phyloP scores from a whole-genome alignment of 768 basidiomycete species.

The Tulasnella sp. region DNA sequence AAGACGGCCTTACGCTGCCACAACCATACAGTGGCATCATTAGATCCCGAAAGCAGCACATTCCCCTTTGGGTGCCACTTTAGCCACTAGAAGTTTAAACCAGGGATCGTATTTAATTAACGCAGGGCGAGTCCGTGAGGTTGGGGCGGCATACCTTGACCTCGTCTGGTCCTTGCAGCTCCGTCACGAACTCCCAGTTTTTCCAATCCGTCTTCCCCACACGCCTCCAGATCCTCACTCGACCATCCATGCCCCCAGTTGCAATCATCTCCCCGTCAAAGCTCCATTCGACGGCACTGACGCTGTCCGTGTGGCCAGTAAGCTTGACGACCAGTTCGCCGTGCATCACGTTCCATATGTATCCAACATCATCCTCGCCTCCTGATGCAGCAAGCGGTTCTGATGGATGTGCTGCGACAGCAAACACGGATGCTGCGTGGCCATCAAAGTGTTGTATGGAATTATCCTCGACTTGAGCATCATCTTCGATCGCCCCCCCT shows the following conservation, averaged over 20 bases:
- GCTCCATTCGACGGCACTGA: slow-evolving; percentile 69
- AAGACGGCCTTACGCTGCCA: slow-evolving; percentile 75
- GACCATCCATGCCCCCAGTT: slow-evolving; percentile 98
- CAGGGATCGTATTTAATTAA: background rate
- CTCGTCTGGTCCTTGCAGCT: slow-evolving; percentile 90
- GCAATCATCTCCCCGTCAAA: slow-evolving; percentile 85
- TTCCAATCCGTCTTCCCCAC: slow-evolving; percentile 38
- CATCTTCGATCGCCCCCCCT: slow-evolving; percentile 34
- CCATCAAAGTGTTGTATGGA: slow-evolving; percentile 56
- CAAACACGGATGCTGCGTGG: slow-evolving; percentile 74
- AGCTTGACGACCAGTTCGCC: slow-evolving; percentile 75
- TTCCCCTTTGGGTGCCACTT: slow-evolving; percentile 93
- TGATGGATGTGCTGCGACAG: slow-evolving; percentile 73
- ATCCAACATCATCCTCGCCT: slow-evolving; percentile 91
- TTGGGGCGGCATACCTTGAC: slow-evolving; percentile 49
- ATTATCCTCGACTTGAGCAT: slow-evolving; percentile 43
- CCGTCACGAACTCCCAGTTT: slow-evolving; percentile 90
- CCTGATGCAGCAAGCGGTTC: slow-evolving; percentile 78
- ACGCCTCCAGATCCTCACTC: slow-evolving; percentile 82
- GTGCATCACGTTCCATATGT: slow-evolving; percentile 80
- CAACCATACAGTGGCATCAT: slow-evolving; percentile 90
- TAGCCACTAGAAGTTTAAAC: slow-evolving; percentile 52
- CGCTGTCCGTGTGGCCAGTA: slow-evolving; percentile 88
- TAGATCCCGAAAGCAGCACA: slow-evolving; percentile 82
- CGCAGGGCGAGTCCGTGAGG: background rate